These are phyloP conservation scores for Fusarium sp. DNA, from an alignment of 2,329 filamentous ascomycete genomes.

Conservation along the genomic window DNA sequence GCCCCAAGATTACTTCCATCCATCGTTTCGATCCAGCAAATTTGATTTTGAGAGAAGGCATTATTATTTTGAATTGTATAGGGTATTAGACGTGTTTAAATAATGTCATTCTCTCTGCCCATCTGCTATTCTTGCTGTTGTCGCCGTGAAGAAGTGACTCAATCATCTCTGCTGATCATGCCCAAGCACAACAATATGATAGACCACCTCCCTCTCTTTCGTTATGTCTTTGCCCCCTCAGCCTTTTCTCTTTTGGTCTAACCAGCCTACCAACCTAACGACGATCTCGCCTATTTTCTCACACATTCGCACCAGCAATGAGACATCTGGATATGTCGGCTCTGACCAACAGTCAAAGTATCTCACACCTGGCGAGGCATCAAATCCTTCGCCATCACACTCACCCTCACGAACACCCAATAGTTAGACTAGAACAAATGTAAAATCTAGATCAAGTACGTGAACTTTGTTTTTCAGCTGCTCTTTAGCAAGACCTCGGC, in stretches of 20 bases:
- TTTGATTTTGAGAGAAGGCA: neutral
- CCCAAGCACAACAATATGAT: neutral
- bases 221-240: conserved; percentile 7
- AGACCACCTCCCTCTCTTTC: neutral
- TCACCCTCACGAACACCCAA: no score
- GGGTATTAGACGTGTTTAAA: neutral
- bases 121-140: neutral
- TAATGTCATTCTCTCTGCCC: neutral
- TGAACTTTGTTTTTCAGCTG: neutral
- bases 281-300: conserved; percentile 13
- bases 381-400: neutral
- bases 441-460: neutral
- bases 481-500: neutral
- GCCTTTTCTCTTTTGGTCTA: neutral
- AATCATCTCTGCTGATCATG: neutral
- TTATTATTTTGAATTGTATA: no score
- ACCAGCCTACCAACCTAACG: neutral
- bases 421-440: no score
- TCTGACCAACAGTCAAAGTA: neutral
- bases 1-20: conserved; percentile 24
- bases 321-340: conserved; percentile 6
- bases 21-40: neutral
- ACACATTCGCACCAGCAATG: conserved; percentile 4
- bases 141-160: neutral
- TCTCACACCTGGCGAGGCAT: neutral